Conservation (phyloP, 495 filamentous ascomycete species). For the Penicillium cinerascens region DNA sequence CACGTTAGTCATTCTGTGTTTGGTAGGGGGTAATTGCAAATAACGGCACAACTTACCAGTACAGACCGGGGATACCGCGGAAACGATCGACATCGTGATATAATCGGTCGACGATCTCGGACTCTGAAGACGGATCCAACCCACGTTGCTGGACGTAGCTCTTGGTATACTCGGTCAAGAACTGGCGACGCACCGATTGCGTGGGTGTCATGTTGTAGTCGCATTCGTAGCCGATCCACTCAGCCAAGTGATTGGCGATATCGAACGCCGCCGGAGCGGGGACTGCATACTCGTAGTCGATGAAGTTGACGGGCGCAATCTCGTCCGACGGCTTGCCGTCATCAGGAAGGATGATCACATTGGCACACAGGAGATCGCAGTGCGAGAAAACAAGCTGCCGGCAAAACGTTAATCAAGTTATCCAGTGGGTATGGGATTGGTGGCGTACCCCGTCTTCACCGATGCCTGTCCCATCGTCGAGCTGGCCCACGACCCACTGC, state of each 20-base stretch:
- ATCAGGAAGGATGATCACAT: slow-evolving; percentile 80
- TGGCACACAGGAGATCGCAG: slow-evolving; percentile 91
- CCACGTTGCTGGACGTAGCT: slow-evolving; percentile 42
- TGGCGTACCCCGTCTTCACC: slow-evolving; percentile 66
- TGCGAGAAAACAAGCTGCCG: slow-evolving; percentile 83
- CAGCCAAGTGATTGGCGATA: slow-evolving; percentile 97
- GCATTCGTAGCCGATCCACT: slow-evolving; percentile 97
- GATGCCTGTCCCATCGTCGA: slow-evolving; percentile 70
- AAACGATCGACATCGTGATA: slow-evolving; percentile 80
- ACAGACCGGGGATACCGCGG: slow-evolving; percentile 86
- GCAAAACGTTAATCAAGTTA: slow-evolving; percentile 14
- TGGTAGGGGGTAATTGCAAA: neutral
- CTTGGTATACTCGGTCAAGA: slow-evolving; percentile 76
- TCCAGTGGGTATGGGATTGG: neutral
- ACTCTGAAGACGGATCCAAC: slow-evolving; percentile 45
- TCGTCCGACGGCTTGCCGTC: slow-evolving; percentile 29
- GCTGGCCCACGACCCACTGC: slow-evolving; percentile 58
- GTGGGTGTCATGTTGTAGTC: slow-evolving; percentile 84
- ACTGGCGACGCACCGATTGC: slow-evolving; percentile 68
- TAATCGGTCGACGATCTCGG: slow-evolving; percentile 61
- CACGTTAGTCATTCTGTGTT: slow-evolving; percentile 7
- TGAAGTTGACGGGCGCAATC: slow-evolving; percentile 69
- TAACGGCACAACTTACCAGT: slow-evolving; percentile 46
- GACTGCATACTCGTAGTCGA: slow-evolving; percentile 96
- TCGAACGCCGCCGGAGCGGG: slow-evolving; percentile 97